phyloP scores from a whole-genome alignment of 495 filamentous ascomycete species.

The Pseudotulostoma volvatum region DNA sequence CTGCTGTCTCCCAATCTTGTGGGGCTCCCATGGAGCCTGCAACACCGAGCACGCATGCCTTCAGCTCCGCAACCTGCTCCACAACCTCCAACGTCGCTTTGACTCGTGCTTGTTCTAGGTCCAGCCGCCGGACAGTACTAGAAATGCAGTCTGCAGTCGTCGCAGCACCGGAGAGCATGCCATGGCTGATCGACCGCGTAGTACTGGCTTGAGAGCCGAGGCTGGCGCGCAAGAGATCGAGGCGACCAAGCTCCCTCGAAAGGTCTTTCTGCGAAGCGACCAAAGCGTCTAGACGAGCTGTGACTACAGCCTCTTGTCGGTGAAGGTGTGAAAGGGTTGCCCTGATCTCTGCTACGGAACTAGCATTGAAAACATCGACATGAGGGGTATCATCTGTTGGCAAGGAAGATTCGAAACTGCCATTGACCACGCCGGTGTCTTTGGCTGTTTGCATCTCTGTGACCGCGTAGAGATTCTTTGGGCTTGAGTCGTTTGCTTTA shows the following conservation, averaged over 20 bases:
- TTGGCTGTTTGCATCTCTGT: background rate
- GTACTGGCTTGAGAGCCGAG: slow-evolving; percentile 78
- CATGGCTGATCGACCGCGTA: slow-evolving; percentile 68
- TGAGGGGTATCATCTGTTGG: slow-evolving; percentile 5
- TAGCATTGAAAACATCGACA: slow-evolving; percentile 47
- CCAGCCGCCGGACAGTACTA: slow-evolving; percentile 64
- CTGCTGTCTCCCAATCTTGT: slow-evolving; percentile 96
- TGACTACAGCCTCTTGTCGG: slow-evolving; percentile 57
- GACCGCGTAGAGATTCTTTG: no score
- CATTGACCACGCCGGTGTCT: slow-evolving; percentile 13
- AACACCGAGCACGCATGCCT: slow-evolving; percentile 89
- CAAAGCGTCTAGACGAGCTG: slow-evolving; percentile 54
- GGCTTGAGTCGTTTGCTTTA: no score
- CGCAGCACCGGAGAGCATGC: slow-evolving; percentile 71
- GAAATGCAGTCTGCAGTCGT: slow-evolving; percentile 78
- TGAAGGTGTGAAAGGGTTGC: slow-evolving; percentile 57
- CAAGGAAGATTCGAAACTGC: slow-evolving; percentile 8
- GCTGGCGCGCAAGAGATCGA: slow-evolving; percentile 78
- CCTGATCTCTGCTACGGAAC: slow-evolving; percentile 61
- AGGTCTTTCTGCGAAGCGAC: slow-evolving; percentile 70
- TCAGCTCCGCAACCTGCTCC: slow-evolving; percentile 90
- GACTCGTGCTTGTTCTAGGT: slow-evolving; percentile 79
- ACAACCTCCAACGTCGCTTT: slow-evolving; percentile 82
- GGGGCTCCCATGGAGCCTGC: slow-evolving; percentile 91
- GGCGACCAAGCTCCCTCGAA: slow-evolving; percentile 63